A percentile compares a stretch with the other conserved stretches of the same genome.
phyloP scores from a whole-genome alignment of 179 eudicot species.

The Silene noctiflora region DNA sequence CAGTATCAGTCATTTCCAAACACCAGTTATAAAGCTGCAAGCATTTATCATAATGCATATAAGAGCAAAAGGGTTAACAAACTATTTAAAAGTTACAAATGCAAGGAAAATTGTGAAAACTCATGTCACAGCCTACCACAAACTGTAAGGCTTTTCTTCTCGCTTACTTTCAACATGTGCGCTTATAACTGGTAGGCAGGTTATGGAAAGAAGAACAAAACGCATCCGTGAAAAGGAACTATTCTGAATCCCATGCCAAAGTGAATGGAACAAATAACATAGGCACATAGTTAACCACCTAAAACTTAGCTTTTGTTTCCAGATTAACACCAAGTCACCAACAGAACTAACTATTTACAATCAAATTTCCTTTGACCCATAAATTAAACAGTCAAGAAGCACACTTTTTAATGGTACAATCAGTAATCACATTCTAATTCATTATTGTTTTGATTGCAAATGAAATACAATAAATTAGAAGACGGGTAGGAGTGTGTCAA shows the following conservation, averaged over 20 bases:
- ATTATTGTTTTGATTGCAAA: not conserved
- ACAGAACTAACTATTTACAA: too few relatives aligned
- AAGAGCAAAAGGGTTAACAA: not conserved
- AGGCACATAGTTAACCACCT: not conserved
- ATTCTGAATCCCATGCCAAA: not conserved
- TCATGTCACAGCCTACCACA: not conserved
- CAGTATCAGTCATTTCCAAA: conserved; percentile 39
- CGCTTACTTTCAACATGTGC: not conserved
- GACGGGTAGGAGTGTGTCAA: not conserved
- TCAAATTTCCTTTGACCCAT: too few relatives aligned
- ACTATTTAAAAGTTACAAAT: not conserved
- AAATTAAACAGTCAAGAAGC: too few relatives aligned
- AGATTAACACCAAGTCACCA: not conserved
- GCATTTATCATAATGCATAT: conserved; percentile 8
- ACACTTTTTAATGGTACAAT: too few relatives aligned
- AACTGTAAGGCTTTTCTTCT: not conserved
- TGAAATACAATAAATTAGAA: not conserved
- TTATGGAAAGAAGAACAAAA: not conserved
- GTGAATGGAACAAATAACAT: not conserved
- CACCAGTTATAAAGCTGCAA: conserved; percentile 28
- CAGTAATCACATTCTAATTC: not conserved
- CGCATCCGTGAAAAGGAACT: not conserved
- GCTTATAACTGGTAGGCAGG: not conserved
- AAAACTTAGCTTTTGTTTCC: not conserved
- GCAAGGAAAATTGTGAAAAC: not conserved